A percentile compares a stretch with the other conserved stretches of the same genome.
Evolutionary conservation across 495 filamentous ascomycete species (phyloP).

Genomic region (Daldinia bambusicola): DNA sequence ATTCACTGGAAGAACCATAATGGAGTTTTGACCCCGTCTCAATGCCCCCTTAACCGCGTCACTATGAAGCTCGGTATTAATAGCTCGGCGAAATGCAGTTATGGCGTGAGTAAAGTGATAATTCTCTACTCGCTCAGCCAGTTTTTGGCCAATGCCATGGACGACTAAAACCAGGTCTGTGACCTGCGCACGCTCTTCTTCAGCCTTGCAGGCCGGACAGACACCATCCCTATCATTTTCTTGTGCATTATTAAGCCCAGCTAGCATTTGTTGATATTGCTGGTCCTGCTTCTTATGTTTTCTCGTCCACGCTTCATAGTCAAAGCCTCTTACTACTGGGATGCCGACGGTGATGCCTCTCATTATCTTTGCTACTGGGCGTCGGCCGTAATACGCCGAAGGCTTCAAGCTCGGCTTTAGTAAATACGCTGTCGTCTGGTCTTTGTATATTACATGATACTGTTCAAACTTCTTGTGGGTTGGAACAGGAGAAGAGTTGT

Average conservation of each 20-base stretch:
- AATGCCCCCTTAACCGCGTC: conserved; percentile 78
- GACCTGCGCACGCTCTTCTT: conserved; percentile 73
- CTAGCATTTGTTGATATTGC: conserved; percentile 46
- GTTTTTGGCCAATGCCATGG: conserved; percentile 95
- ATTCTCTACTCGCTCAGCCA: conserved; percentile 95
- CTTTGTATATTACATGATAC: conserved; percentile 84
- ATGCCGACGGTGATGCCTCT: conserved; percentile 85
- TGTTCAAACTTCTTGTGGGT: conserved; percentile 65
- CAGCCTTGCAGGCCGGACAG: conserved; percentile 64
- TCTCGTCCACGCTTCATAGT: conserved; percentile 77
- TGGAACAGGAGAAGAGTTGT: conserved; percentile 47
- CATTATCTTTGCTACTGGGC: conserved; percentile 83
- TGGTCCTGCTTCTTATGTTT: conserved; percentile 63
- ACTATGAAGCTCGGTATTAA: conserved; percentile 85
- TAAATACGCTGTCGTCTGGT: conserved; percentile 77
- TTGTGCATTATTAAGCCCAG: conserved; percentile 40
- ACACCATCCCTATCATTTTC: conserved; percentile 50
- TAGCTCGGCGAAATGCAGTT: conserved; percentile 84
- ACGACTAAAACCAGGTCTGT: conserved; percentile 91
- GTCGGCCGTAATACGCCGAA: conserved; percentile 79
- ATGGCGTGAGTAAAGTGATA: conserved; percentile 97
- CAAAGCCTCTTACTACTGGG: conserved; percentile 87
- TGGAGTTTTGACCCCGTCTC: conserved; percentile 68
- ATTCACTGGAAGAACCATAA: conserved; percentile 73
- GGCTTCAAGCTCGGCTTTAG: conserved; percentile 82